Evolutionary conservation across 306 rosid species (phyloP).

Genomic region (Geum urbanum): DNA sequence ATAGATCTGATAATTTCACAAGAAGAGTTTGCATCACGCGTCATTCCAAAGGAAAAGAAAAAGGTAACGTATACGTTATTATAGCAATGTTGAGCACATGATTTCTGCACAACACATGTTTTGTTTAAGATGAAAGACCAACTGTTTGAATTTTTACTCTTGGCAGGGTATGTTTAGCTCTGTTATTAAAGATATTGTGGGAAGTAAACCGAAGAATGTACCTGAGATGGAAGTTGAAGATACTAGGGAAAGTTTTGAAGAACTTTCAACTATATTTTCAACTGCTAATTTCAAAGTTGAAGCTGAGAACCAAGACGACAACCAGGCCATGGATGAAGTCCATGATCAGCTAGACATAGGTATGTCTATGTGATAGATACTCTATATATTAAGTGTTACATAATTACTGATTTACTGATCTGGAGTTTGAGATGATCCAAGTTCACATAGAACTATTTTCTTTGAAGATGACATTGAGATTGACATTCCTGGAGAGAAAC

Average conservation of each 20-base stretch:
- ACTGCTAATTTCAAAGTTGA: slow-evolving; percentile 47
- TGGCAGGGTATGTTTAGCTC: slow-evolving; percentile 74
- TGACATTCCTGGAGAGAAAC: slow-evolving; percentile 46
- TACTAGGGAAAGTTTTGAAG: slow-evolving; percentile 47
- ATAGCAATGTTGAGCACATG: slow-evolving; percentile 1
- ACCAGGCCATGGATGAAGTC: slow-evolving; percentile 33
- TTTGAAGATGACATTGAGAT: slow-evolving; percentile 67
- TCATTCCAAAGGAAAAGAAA: slow-evolving; percentile 64
- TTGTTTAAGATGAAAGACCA: slow-evolving; percentile 1
- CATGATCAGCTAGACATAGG: slow-evolving; percentile 56
- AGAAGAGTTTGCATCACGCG: slow-evolving; percentile 35
- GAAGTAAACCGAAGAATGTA: slow-evolving; percentile 57
- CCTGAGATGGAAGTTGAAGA: slow-evolving; percentile 52
- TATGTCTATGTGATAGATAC: slow-evolving; percentile 7
- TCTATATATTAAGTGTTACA: too few species aligned
- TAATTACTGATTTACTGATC: neutral
- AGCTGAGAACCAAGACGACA: slow-evolving; percentile 42
- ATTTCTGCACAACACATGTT: neutral
- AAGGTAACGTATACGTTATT: slow-evolving; percentile 38
- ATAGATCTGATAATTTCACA: slow-evolving; percentile 45
- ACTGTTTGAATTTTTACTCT: neutral
- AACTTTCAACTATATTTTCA: slow-evolving; percentile 57
- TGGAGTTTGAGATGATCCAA: neutral
- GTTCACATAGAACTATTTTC: neutral
- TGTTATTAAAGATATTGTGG: slow-evolving; percentile 70